Evolutionary conservation across 2,329 filamentous ascomycete genomes (phyloP), one percentile per base, ranked within the genome.

Genomic region (Cadophora sp.): DNA sequence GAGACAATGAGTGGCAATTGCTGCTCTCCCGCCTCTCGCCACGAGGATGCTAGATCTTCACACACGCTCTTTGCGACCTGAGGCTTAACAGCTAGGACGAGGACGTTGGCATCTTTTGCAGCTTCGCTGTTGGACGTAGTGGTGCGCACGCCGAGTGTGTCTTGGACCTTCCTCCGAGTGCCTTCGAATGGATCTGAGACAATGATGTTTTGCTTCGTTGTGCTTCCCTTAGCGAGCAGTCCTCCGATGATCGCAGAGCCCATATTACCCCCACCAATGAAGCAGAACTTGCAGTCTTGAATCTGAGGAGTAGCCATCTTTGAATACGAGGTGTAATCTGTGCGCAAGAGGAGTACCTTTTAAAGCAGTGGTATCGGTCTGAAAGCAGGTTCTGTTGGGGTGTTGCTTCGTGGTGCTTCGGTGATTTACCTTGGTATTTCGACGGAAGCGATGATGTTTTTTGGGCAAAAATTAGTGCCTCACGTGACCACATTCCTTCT

Each of bases 201-300:
- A 18, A 55, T 59, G 62, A 64, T 59, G 51, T 64, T 64, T 47
- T 64, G 39, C 41, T 64, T 64, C 4, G 62, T 18, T 48, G 62
- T 47, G 51, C 51, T 58, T 22, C 62, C 62, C 36, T 64, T 58
- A 59, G 62, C 62, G 51, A 64, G 50, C 6, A 64, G 62, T 14
- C 62, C 62, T 30, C 62, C 62, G 62, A 64, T 64, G 36, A 64
- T 64, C 24, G 62, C 62, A 27, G 51, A 51, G 9, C 62, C 62
- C 62, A 64, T 64, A n/a, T 64, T 64, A 7, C 62, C 62, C 6
- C 62, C 62, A n/a, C 62, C 62, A n/a, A 64, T 64, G 53, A 64
- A 64, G 62, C 62, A 64, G 51, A 64, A 36, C 20, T 64, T 64
- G 27, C 51, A 47, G 13, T 64, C 62, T 64, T 64, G 51, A 27